phyloP scores from a whole-genome alignment of 1,284 basidiomycete species.

The Sanghuangporus sanghuang region DNA sequence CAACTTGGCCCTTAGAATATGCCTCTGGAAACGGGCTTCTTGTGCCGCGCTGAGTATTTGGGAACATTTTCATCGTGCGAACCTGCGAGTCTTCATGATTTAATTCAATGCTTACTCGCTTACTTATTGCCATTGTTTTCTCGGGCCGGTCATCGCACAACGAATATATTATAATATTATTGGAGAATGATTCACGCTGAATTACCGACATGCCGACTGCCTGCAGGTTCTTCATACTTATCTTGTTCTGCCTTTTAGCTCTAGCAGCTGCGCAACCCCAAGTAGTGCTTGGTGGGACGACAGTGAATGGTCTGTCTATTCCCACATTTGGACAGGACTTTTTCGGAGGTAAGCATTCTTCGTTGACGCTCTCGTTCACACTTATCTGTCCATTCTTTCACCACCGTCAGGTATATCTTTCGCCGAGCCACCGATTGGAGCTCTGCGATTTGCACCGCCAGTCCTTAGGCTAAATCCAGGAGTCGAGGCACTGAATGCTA shows the following conservation, averaged over 20 bases:
- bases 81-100: too few relatives aligned
- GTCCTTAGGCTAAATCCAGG: conserved; percentile 37
- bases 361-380: too few relatives aligned
- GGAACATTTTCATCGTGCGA: too few relatives aligned
- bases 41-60: too few relatives aligned
- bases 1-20: too few relatives aligned
- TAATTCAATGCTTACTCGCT: too few relatives aligned
- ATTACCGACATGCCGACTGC: background rate
- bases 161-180: background rate
- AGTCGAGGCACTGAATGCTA: conserved; percentile 38
- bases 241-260: background rate
- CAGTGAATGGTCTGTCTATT: background rate
- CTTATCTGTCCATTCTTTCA: background rate
- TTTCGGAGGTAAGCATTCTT: conserved; percentile 1
- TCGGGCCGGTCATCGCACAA: background rate
- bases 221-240: background rate
- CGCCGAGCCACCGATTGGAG: conserved; percentile 54
- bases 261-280: background rate
- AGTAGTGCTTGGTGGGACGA: background rate
- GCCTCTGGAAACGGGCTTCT: too few relatives aligned
- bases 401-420: conserved; percentile 53
- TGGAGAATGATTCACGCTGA: background rate
- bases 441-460: conserved; percentile 54
- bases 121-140: too few relatives aligned
- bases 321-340: conserved; percentile 1